phyloP scores from a whole-genome alignment of 208 protist species.

The Trypanosoma platydactyli region DNA sequence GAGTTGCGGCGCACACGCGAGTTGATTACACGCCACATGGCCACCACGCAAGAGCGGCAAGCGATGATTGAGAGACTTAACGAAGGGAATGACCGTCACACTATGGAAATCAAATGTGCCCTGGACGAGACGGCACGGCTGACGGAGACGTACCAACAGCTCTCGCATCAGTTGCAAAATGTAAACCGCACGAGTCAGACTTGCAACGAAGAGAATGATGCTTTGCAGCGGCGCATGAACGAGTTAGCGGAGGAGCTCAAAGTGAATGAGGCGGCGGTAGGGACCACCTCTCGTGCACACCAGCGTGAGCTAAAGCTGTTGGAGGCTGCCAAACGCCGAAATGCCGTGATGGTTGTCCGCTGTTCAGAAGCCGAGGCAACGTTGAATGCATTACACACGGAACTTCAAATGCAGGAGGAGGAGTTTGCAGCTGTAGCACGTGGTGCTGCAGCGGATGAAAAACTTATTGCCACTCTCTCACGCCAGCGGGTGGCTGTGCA shows the following conservation, averaged over 20 bases:
- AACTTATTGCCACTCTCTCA: conserved; percentile 35
- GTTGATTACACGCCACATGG: conserved; percentile 44
- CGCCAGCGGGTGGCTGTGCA: conserved; percentile 81
- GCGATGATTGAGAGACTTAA: conserved; percentile 55
- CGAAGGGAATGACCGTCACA: conserved; percentile 51
- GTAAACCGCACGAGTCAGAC: conserved; percentile 85
- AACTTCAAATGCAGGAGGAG: conserved; percentile 46
- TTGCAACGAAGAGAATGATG: conserved; percentile 86
- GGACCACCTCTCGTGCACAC: conserved; percentile 41
- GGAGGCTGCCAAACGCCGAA: conserved; percentile 70
- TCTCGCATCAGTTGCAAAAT: conserved; percentile 76
- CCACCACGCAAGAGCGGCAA: conserved; percentile 40
- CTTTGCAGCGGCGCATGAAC: conserved; percentile 57
- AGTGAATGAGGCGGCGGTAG: conserved; percentile 55
- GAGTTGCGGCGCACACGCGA: conserved; percentile 70
- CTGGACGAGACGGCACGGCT: conserved; percentile 50
- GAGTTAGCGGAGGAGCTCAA: conserved; percentile 67
- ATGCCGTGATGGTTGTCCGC: conserved; percentile 64
- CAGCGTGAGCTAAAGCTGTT: conserved; percentile 56
- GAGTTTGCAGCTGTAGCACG: conserved; percentile 46
- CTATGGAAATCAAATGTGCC: conserved; percentile 40
- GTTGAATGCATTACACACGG: conserved; percentile 37
- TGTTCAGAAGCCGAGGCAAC: conserved; percentile 52
- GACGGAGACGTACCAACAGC: conserved; percentile 80
- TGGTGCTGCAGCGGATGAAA: conserved; percentile 44